Evolutionary conservation across 2,329 filamentous ascomycete species (phyloP).

Genomic region (Colletotrichum sp.): DNA sequence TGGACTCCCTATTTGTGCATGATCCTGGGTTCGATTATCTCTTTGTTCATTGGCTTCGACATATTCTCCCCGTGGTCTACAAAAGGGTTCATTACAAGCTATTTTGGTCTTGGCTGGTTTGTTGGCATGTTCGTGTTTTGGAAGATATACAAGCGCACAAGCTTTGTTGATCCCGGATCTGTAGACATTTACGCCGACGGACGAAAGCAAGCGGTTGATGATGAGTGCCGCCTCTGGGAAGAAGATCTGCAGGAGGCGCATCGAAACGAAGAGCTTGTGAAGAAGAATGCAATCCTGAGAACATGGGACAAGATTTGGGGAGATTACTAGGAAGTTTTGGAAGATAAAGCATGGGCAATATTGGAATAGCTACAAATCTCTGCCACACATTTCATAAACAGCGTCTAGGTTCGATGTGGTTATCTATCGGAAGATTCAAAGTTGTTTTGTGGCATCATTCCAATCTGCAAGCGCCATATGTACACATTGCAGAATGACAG

Average conservation of each 20-base stretch:
- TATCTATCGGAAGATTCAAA: neutral
- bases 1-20: constrained; percentile 56
- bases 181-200: constrained; percentile 62
- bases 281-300: constrained; percentile 38
- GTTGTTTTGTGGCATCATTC: neutral
- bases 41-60: constrained; percentile 63
- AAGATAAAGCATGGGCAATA: rapidly evolving
- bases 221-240: constrained; percentile 50
- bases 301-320: constrained; percentile 43
- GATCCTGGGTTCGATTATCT: constrained; percentile 48
- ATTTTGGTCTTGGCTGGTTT: constrained; percentile 59
- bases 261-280: constrained; percentile 36
- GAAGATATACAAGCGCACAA: constrained; percentile 70
- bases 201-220: constrained; percentile 68
- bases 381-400: no score
- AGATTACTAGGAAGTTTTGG: neutral
- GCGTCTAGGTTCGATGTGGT: no score
- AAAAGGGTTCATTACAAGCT: constrained; percentile 55
- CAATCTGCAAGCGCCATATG: neutral
- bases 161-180: constrained; percentile 57
- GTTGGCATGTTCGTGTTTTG: constrained; percentile 65
- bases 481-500: neutral
- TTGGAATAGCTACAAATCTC: neutral
- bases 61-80: constrained; percentile 55
- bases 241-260: constrained; percentile 51